Evolutionary conservation across 192 early-diverging fungal species (phyloP), one percentile per base, ranked within the genome.

Genomic region (Piromyces sp.): DNA sequence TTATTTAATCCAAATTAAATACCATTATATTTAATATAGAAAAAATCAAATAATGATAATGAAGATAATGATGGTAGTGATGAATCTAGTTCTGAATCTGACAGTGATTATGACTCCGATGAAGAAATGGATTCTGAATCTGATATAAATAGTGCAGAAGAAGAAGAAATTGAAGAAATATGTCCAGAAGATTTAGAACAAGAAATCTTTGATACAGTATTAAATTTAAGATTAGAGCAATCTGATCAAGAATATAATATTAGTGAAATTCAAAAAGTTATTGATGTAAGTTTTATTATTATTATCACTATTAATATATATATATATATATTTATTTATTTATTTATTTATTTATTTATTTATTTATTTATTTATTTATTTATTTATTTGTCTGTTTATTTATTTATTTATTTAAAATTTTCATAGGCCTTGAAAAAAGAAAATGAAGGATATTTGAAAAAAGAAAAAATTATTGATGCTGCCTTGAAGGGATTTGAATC

Each of bases 381-480:
- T 33, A 6, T 33, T 33, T 33, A 6, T 33, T 33, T 6, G 3
- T 33, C 31, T 33, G 9, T 6, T 33, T 33, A 9, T 33, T n/a
- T n/a, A n/a, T n/a, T n/a, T n/a, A n/a, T n/a, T n/a, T n/a, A n/a
- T n/a, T n/a, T n/a, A n/a, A n/a, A n/a, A n/a, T n/a, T n/a, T n/a
- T n/a, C n/a, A n/a, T 42, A 90, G 89, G 80, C 82, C 0, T 83
- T 90, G 22, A 92, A 92, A 82, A 92, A 92, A 84, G 91, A 92
- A 81, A 90, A 92, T 81, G 91, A 92, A 78, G 80, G 87, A 5
- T 82, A 91, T 30, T 68, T 90, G 79, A 92, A 92, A 80, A 92
- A 92, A 68, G 91, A 92, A 79, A 90, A 89, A 81, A 86, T 88
- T 79, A 91, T 91, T 79, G 86, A 86, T 51, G 33, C 81, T n/a